Base-by-base conservation (phyloP, 352 stramenopile species). In the Stephanocyclus meneghinianus region DNA sequence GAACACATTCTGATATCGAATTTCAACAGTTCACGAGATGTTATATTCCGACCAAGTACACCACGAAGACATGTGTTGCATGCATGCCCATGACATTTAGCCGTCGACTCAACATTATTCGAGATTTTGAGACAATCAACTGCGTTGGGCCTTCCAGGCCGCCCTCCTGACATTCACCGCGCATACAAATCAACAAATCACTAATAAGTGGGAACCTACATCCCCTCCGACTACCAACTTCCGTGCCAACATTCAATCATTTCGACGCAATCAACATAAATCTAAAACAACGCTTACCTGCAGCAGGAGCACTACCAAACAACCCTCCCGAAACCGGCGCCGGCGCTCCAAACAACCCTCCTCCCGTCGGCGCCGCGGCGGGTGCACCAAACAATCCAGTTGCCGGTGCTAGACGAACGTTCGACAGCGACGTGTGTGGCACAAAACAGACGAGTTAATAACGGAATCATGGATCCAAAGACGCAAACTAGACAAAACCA, bases 231-330 rank as follows among this genome's bases (percentile, higher is more conserved):
- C 15, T 26, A 7, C 50, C n/a, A 59, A 59, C 18, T 8, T 32
- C 18, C 18, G 30, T 59, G 15, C 10, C 18, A 10, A 4, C 15
- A 59, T 30, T 40, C 35, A 4, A 40, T 40, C 35, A 4, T 0
- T 59, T 40, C 30, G 37, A 64, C 35, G 32, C 53, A 60, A 47
- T 57, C 65, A 62, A 77, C 78, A 48, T 50, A 53, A 29, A 29
- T 60, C 18, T 50, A 44, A 29, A 61, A 50, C 62, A 32, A 32
- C 5, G 16, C 67, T 62, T 63, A 68, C 78, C 75, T 42, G 72
- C 37, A 70, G 68, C 50, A 18, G 72, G 74, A 30, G 67, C 66
- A 62, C 62, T 65, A 15, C 79, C 79, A 77, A 86, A 87, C 53
- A 82, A 68, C n/a, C 66, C 74, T 60, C 71, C 73, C 30, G 78